A percentile compares a stretch with the other conserved stretches of the same genome.
Conservation (phyloP, 495 filamentous ascomycete species). For the Parathielavia hyrcaniae region DNA sequence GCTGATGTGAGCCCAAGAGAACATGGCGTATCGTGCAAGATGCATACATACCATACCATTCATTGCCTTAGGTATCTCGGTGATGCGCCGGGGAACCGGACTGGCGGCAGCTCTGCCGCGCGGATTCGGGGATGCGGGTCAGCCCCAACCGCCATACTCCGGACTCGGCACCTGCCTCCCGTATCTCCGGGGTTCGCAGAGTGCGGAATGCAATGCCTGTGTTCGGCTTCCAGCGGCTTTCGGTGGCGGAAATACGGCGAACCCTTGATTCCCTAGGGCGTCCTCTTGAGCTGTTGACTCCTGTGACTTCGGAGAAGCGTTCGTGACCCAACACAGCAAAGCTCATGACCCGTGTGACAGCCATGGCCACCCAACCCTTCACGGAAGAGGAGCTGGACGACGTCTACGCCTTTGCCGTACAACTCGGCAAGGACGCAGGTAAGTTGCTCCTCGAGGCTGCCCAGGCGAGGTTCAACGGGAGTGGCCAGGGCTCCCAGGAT, state of each 20-base stretch:
- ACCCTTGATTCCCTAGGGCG: background rate
- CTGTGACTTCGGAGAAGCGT: background rate
- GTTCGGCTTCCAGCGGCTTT: constrained; percentile 22
- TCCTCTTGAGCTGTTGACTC: background rate
- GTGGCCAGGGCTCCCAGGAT: constrained; percentile 20
- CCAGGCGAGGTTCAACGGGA: constrained; percentile 39
- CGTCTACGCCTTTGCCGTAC: constrained; percentile 59
- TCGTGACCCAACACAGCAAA: background rate
- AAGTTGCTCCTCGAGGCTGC: constrained; percentile 50
- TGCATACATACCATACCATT: too few species aligned
- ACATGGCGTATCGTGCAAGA: background rate
- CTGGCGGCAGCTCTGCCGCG: background rate
- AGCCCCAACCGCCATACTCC: background rate
- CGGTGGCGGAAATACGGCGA: background rate
- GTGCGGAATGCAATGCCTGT: background rate
- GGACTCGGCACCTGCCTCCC: background rate
- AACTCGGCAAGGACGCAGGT: constrained; percentile 59
- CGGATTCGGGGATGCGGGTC: constrained; percentile 5
- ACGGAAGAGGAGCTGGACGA: constrained; percentile 43
- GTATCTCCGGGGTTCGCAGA: background rate
- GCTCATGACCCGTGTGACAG: background rate
- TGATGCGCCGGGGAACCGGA: background rate
- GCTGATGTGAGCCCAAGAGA: background rate
- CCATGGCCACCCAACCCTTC: constrained; percentile 9
- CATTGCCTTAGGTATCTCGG: background rate